Evolutionary conservation across 2,329 filamentous ascomycete genomes (phyloP).

Genomic region (Neonectria hederae): DNA sequence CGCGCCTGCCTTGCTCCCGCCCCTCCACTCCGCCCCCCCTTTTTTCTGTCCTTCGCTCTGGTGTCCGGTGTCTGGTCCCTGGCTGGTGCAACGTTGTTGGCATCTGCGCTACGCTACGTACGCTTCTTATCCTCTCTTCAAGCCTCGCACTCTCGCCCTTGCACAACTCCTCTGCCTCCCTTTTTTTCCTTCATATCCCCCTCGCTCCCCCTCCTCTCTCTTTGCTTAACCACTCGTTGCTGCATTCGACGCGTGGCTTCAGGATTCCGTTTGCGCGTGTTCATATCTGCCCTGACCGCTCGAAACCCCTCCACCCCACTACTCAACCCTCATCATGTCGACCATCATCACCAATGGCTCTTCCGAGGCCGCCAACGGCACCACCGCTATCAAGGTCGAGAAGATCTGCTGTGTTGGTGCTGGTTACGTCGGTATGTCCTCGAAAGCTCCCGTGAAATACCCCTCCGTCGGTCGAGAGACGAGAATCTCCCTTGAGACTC

Average conservation of each 20-base stretch:
- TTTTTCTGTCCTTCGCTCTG: conserved; percentile 14
- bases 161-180: conserved; percentile 15
- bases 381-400: conserved; percentile 51
- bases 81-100: conserved; percentile 23
- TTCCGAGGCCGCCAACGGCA: conserved; percentile 43
- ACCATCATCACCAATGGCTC: conserved; percentile 47
- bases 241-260: conserved; percentile 34
- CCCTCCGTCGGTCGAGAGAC: background rate
- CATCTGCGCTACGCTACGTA: conserved; percentile 20
- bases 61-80: conserved; percentile 9
- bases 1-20: conserved; percentile 8
- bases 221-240: conserved; percentile 30
- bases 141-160: conserved; percentile 25
- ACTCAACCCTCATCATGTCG: conserved; percentile 35
- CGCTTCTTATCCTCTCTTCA: conserved; percentile 21
- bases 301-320: conserved; percentile 27
- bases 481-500: background rate
- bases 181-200: conserved; percentile 20
- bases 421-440: conserved; percentile 75
- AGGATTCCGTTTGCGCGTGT: conserved; percentile 37
- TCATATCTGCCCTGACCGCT: conserved; percentile 28
- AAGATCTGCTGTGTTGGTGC: conserved; percentile 80
- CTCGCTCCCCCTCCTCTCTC: conserved; percentile 17
- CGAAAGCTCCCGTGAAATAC: background rate
- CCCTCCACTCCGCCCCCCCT: conserved; percentile 23